These are phyloP conservation scores for Angophora floribunda DNA, from an alignment of 345 rosid genomes.

Conservation along the genomic window DNA sequence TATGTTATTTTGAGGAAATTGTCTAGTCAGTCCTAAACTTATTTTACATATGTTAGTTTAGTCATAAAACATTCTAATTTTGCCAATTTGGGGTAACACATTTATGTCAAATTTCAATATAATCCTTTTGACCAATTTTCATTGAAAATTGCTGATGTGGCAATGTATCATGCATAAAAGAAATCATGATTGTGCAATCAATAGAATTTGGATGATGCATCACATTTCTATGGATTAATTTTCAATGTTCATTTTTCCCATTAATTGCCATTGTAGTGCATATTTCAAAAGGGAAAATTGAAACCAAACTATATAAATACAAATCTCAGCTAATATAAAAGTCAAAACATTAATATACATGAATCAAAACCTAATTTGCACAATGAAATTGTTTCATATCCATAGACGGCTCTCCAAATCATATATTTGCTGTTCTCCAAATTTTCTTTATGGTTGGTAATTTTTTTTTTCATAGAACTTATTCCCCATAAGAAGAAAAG, in stretches of 20 bases:
- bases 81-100: background rate
- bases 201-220: background rate
- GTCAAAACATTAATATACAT: background rate
- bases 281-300: background rate
- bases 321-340: background rate
- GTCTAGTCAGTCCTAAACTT: background rate
- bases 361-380: background rate
- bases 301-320: background rate
- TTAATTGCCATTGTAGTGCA: background rate
- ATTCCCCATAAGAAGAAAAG: background rate
- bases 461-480: background rate
- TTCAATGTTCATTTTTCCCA: background rate
- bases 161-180: background rate
- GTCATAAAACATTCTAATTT: background rate
- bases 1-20: background rate
- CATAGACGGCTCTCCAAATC: background rate
- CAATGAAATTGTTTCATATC: background rate
- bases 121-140: background rate
- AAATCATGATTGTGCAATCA: background rate
- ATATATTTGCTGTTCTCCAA: background rate
- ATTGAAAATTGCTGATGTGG: background rate
- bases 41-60: no score
- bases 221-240: background rate
- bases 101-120: background rate
- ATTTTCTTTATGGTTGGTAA: no score